phyloP scores from a whole-genome alignment of 345 rosid species.

The Streptanthus diversifolius region DNA sequence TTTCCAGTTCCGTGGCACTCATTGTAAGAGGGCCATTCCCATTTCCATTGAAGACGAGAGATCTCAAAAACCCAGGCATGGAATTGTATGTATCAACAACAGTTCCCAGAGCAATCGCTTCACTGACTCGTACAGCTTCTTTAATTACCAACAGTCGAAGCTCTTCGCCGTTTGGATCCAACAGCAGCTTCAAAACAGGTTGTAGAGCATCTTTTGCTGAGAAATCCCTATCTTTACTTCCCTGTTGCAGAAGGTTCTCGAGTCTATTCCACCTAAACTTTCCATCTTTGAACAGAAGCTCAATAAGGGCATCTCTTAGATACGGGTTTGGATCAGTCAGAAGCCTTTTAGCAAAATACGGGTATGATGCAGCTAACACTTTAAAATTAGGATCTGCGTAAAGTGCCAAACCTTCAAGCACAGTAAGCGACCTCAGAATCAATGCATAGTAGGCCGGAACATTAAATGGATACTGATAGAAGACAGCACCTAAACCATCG shows the following conservation, averaged over 20 bases:
- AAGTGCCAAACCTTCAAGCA: slow-evolving; percentile 93
- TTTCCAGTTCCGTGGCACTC: slow-evolving; percentile 52
- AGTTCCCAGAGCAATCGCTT: slow-evolving; percentile 63
- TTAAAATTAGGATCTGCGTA: slow-evolving; percentile 89
- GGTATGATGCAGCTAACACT: slow-evolving; percentile 93
- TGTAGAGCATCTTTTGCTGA: slow-evolving; percentile 86
- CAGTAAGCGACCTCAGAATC: slow-evolving; percentile 93
- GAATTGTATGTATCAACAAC: slow-evolving; percentile 64
- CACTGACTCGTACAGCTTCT: slow-evolving; percentile 78
- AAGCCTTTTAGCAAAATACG: slow-evolving; percentile 96
- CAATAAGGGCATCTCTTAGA: slow-evolving; percentile 92
- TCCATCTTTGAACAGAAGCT: slow-evolving; percentile 95
- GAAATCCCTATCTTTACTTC: slow-evolving; percentile 90
- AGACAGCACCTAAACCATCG: slow-evolving; percentile 88
- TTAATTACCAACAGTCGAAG: slow-evolving; percentile 67
- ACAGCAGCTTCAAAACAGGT: slow-evolving; percentile 72
- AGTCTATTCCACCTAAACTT: slow-evolving; percentile 95
- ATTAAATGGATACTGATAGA: slow-evolving; percentile 84
- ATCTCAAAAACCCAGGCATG: slow-evolving; percentile 52
- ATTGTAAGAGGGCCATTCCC: slow-evolving; percentile 52
- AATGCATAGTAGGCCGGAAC: slow-evolving; percentile 95
- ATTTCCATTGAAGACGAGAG: slow-evolving; percentile 50
- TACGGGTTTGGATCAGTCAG: slow-evolving; percentile 96
- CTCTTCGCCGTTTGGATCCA: slow-evolving; percentile 77
- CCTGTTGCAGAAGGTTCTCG: slow-evolving; percentile 85